Percentiles rank a stretch among this genome's conserved stretches.
Conservation (phyloP, 106 monocot species). For the Dactylorhiza incarnata region DNA sequence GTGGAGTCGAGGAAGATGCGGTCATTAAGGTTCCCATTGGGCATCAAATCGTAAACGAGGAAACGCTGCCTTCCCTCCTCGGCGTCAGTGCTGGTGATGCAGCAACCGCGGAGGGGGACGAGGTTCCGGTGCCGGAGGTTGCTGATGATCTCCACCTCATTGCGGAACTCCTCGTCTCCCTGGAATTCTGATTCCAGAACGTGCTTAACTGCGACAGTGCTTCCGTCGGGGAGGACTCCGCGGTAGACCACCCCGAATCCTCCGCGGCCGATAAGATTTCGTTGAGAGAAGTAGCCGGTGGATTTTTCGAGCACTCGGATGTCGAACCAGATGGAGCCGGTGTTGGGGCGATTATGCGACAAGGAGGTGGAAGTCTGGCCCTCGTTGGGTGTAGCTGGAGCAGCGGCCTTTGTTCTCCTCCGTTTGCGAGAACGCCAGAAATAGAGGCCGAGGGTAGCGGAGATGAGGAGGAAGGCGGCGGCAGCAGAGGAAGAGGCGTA, state of each 20-base stretch:
- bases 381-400: too few relatives aligned
- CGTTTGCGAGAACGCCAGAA: constrained; percentile 9
- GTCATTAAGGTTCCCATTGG: constrained; percentile 49
- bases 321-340: constrained; percentile 46
- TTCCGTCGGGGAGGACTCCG: constrained; percentile 51
- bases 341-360: constrained; percentile 44
- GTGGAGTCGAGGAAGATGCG: constrained; percentile 28
- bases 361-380: neutral
- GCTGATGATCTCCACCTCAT: constrained; percentile 78
- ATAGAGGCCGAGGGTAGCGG: constrained; percentile 2
- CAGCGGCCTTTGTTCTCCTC: constrained; percentile 3
- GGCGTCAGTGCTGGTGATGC: constrained; percentile 44
- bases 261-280: constrained; percentile 58
- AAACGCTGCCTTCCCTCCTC: constrained; percentile 51
- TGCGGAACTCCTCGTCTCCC: constrained; percentile 63
- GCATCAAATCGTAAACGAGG: constrained; percentile 77
- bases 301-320: constrained; percentile 48
- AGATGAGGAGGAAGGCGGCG: constrained; percentile 1
- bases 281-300: constrained; percentile 37
- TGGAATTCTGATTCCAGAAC: constrained; percentile 47
- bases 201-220: constrained; percentile 57
- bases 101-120: constrained; percentile 72
- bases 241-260: constrained; percentile 67
- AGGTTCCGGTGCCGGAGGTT: constrained; percentile 64
- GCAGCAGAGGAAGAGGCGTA: constrained; percentile 15